A percentile compares a stretch with the other conserved stretches of the same genome.
phyloP scores from a whole-genome alignment of 1,284 basidiomycete genomes.

The Pseudozyma sp. region DNA sequence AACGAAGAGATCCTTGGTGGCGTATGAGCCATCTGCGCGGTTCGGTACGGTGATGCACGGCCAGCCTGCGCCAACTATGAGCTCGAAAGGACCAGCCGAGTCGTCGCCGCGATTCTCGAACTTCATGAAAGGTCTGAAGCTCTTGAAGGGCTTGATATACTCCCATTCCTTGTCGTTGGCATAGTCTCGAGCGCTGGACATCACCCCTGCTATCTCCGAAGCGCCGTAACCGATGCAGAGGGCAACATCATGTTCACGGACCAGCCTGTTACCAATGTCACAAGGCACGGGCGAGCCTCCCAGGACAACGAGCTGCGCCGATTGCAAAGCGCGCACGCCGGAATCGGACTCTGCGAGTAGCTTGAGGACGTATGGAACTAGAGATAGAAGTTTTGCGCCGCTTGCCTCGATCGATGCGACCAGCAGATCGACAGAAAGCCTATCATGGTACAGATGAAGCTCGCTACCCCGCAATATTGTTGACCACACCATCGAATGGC shows the following conservation, averaged over 20 bases:
- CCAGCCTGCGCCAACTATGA: conserved; percentile 74
- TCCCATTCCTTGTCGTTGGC: conserved; percentile 75
- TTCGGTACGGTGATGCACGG: conserved; percentile 72
- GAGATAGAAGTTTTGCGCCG: conserved; percentile 49
- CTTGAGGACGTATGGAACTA: conserved; percentile 71
- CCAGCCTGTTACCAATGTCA: conserved; percentile 74
- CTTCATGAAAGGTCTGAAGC: conserved; percentile 7
- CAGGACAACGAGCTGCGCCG: conserved; percentile 72
- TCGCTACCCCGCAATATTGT: neutral
- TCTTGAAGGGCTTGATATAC: conserved; percentile 70
- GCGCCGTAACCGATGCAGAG: conserved; percentile 73
- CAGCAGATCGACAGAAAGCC: conserved; percentile 12
- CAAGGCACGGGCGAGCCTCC: conserved; percentile 70
- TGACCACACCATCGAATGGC: conserved; percentile 7
- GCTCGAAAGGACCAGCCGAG: conserved; percentile 70
- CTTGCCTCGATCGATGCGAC: conserved; percentile 2
- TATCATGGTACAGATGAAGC: conserved; percentile 13
- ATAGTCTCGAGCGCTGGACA: conserved; percentile 73
- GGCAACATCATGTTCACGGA: conserved; percentile 71
- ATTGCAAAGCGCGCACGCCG: conserved; percentile 71
- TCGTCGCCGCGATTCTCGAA: conserved; percentile 21
- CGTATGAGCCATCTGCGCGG: conserved; percentile 74
- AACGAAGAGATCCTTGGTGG: conserved; percentile 72
- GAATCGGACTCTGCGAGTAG: conserved; percentile 73
- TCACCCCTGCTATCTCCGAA: conserved; percentile 58